phyloP scores from a whole-genome alignment of 129 eudicot species.

The Chrysanthemum makinoi region DNA sequence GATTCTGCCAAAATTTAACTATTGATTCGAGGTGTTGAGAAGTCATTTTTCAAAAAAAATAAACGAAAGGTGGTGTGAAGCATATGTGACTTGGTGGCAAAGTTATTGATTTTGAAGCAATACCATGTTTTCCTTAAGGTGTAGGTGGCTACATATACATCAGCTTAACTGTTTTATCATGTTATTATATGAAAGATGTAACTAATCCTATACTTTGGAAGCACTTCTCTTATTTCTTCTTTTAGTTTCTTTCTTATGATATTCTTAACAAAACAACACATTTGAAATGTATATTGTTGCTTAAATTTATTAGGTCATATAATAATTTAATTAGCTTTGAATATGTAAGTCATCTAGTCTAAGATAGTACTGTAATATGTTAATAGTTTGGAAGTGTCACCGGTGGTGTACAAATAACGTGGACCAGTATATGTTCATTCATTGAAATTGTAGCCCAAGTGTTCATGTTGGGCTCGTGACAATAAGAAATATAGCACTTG shows the following conservation, averaged over 20 bases:
- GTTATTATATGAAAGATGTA: constrained; percentile 1
- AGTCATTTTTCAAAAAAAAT: background rate
- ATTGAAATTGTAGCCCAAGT: too few relatives aligned
- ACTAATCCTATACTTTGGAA: background rate
- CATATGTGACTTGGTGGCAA: constrained; percentile 25
- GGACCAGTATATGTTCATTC: too few relatives aligned
- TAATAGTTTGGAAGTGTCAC: too few relatives aligned
- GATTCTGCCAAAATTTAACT: too few relatives aligned
- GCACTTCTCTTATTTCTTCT: constrained; percentile 5
- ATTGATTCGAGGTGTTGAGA: background rate
- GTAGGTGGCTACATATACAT: constrained; percentile 6
- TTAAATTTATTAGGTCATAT: too few relatives aligned
- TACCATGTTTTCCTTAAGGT: constrained; percentile 17
- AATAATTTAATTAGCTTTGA: too few relatives aligned
- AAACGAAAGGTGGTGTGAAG: background rate
- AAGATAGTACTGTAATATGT: too few relatives aligned
- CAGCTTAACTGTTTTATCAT: background rate
- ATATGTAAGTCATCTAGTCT: too few relatives aligned
- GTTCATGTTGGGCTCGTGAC: too few relatives aligned
- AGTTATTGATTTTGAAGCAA: constrained; percentile 40
- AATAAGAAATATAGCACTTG: too few relatives aligned
- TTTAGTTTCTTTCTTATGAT: background rate
- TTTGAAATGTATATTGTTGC: constrained; percentile 3
- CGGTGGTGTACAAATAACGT: too few relatives aligned
- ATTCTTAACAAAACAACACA: background rate